These are phyloP conservation scores for Phytophthora rubi DNA, from an alignment of 352 stramenopile genomes.

Conservation along the genomic window DNA sequence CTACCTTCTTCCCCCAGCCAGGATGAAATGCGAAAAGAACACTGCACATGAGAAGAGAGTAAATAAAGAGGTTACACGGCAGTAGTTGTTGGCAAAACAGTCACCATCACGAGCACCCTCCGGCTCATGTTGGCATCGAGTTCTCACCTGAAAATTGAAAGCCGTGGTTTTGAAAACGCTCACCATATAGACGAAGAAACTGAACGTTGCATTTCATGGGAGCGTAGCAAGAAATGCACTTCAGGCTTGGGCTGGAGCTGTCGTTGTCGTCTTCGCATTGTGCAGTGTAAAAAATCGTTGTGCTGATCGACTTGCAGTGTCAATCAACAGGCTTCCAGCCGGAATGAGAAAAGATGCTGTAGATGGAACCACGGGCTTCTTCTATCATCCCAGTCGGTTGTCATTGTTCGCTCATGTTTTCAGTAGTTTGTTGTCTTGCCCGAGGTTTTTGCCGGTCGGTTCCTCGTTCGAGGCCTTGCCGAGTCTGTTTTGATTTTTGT, in stretches of 20 bases:
- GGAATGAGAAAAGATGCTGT: slow-evolving; percentile 22
- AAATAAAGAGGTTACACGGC: slow-evolving; percentile 21
- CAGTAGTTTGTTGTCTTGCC: slow-evolving; percentile 33
- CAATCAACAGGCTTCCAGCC: slow-evolving; percentile 15
- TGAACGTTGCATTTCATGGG: slow-evolving; percentile 9
- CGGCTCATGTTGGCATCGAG: not conserved
- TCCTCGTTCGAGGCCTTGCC: slow-evolving; percentile 34
- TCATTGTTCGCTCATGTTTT: slow-evolving; percentile 40
- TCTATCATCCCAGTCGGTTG: slow-evolving; percentile 21
- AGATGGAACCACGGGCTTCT: slow-evolving; percentile 14
- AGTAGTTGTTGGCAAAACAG: slow-evolving; percentile 1
- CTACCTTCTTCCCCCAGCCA: not conserved
- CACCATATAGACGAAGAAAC: slow-evolving; percentile 33
- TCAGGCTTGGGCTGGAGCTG: slow-evolving; percentile 12
- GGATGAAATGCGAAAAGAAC: not conserved
- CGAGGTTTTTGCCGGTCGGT: slow-evolving; percentile 27
- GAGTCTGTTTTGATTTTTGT: slow-evolving; percentile 54
- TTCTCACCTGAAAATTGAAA: slow-evolving; percentile 23
- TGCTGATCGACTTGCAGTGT: slow-evolving; percentile 11
- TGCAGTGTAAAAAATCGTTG: slow-evolving; percentile 31
- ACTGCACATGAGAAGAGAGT: slow-evolving; percentile 6
- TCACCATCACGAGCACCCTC: not conserved
- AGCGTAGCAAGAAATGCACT: slow-evolving; percentile 17
- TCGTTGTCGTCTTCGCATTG: slow-evolving; percentile 23
- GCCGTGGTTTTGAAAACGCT: slow-evolving; percentile 13